phyloP scores from a whole-genome alignment of 495 filamentous ascomycete species.

The Polyplosphaeria fusca region DNA sequence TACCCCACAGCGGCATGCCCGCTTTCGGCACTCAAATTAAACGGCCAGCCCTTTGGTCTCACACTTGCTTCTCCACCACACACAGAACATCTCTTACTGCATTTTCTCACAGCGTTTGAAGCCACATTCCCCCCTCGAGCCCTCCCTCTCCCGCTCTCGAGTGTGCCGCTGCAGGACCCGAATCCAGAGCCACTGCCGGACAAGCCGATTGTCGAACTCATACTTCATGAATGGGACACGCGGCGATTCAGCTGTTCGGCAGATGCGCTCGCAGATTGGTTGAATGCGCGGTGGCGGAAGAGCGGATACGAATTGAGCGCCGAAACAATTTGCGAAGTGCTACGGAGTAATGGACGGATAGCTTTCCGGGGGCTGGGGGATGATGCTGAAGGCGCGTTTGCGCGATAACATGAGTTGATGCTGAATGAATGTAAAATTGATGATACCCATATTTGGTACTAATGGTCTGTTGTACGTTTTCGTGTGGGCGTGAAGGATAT shows the following conservation, averaged over 20 bases:
- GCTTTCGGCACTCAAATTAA: conserved; percentile 30
- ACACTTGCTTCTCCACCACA: conserved; percentile 27
- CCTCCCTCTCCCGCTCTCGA: conserved; percentile 20
- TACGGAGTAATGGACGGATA: conserved; percentile 32
- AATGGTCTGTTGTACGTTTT: background rate
- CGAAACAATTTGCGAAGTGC: conserved; percentile 31
- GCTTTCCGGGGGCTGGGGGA: conserved; percentile 35
- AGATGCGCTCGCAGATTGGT: conserved; percentile 34
- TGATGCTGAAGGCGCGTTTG: conserved; percentile 33
- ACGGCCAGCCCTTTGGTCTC: conserved; percentile 35
- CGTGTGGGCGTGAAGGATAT: background rate
- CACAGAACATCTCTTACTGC: conserved; percentile 31
- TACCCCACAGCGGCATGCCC: conserved; percentile 35
- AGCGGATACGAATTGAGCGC: conserved; percentile 33
- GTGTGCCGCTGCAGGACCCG: conserved; percentile 30
- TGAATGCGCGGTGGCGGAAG: conserved; percentile 36
- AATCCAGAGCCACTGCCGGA: conserved; percentile 29
- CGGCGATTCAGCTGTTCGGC: conserved; percentile 21
- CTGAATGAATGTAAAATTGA: too few species aligned
- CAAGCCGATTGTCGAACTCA: conserved; percentile 31
- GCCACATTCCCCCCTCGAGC: conserved; percentile 33
- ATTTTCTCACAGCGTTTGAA: conserved; percentile 36
- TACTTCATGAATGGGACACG: conserved; percentile 35
- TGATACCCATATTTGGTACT: background rate
- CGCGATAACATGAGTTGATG: conserved; percentile 15